A percentile compares a stretch with the other conserved stretches of the same genome.
Evolutionary conservation across 73 alveolate genomes (phyloP).

Genomic region (Paramecium bursaria): DNA sequence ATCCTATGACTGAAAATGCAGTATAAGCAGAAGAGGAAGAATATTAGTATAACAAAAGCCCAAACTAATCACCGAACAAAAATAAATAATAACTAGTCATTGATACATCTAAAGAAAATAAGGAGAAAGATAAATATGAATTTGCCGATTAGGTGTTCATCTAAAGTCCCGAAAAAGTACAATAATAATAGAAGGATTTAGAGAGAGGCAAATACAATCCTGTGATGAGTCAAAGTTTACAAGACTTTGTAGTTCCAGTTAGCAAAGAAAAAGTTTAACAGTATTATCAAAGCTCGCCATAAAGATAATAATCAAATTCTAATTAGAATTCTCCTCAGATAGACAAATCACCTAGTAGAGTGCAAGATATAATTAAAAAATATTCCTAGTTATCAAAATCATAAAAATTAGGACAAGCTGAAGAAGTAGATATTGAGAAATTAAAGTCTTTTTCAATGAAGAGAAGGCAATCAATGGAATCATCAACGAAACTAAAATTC

Average conservation of each 20-base stretch:
- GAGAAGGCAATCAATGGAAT: constrained; percentile 43
- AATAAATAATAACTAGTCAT: too few relatives aligned
- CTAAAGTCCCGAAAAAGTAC: too few relatives aligned
- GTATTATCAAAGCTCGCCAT: not conserved
- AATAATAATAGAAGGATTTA: too few relatives aligned
- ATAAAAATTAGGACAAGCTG: constrained; percentile 34
- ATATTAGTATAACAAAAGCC: too few relatives aligned
- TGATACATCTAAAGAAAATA: too few relatives aligned
- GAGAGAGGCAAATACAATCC: too few relatives aligned
- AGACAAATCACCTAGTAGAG: not conserved
- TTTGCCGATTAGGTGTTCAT: too few relatives aligned
- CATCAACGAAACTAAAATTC: constrained; percentile 33
- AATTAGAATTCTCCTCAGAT: not conserved
- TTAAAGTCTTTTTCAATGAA: not conserved
- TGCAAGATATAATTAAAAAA: constrained; percentile 24
- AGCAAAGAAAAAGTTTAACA: not conserved
- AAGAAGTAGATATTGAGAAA: not conserved
- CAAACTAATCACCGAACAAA: too few relatives aligned
- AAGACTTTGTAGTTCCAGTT: not conserved
- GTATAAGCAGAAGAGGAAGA: too few relatives aligned
- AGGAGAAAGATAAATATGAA: too few relatives aligned
- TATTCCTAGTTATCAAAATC: constrained; percentile 30
- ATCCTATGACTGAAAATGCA: too few relatives aligned
- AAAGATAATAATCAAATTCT: not conserved
- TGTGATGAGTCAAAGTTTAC: not conserved